Conservation (phyloP, 306 rosid species). For the Malus asiatica region DNA sequence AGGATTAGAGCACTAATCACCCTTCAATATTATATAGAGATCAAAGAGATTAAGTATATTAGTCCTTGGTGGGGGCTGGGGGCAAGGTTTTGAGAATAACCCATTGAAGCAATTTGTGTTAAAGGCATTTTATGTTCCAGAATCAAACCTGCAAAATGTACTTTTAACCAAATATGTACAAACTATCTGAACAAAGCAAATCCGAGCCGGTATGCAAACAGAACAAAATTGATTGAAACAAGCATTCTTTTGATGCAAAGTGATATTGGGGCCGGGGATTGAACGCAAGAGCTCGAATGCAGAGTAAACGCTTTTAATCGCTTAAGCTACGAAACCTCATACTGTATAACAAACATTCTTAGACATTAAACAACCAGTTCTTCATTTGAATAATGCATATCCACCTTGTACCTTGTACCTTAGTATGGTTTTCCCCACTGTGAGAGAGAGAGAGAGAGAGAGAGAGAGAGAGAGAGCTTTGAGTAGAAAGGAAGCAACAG, state of each 20-base stretch:
- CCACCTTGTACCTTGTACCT: constrained; percentile 1
- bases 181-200: not conserved
- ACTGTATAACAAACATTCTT: not conserved
- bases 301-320: no score
- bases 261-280: not conserved
- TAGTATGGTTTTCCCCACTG: constrained; percentile 2
- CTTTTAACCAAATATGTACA: constrained; percentile 4
- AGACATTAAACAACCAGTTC: not conserved
- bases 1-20: not conserved
- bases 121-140: not conserved
- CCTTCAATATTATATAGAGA: not conserved
- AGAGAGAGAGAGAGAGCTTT: constrained; percentile 19
- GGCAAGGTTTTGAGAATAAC: not conserved
- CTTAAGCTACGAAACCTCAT: no score
- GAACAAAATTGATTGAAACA: not conserved
- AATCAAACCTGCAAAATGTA: constrained; percentile 2
- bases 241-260: not conserved
- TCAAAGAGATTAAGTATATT: not conserved
- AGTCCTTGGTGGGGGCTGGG: not conserved
- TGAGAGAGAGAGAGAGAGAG: constrained; percentile 8
- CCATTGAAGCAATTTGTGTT: not conserved
- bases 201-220: not conserved
- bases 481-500: constrained; percentile 87
- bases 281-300: no score
- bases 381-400: constrained; percentile 10